phyloP scores from a whole-genome alignment of 176 grass and related monocot species.

The Hyparrhenia diplandra region DNA sequence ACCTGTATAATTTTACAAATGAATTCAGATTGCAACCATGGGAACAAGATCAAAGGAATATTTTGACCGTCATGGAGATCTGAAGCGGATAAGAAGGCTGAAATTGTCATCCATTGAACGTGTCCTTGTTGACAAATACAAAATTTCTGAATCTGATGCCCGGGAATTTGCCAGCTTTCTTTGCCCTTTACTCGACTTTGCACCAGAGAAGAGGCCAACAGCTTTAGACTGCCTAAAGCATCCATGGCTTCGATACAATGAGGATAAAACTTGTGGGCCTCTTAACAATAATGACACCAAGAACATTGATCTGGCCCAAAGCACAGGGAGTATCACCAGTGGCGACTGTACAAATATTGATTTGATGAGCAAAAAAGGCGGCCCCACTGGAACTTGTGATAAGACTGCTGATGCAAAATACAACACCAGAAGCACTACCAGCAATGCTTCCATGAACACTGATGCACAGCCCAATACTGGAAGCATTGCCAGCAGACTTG shows the following conservation, averaged over 20 bases:
- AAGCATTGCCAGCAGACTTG: constrained; percentile 16
- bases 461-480: constrained; percentile 6
- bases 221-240: constrained; percentile 70
- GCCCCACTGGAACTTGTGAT: constrained; percentile 14
- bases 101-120: constrained; percentile 70
- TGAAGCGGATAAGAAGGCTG: constrained; percentile 89
- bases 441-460: background rate
- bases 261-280: constrained; percentile 26
- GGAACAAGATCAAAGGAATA: constrained; percentile 86
- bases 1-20: constrained; percentile 22
- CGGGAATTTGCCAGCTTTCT: constrained; percentile 68
- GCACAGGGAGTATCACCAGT: constrained; percentile 9
- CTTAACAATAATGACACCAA: constrained; percentile 6
- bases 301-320: background rate
- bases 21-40: constrained; percentile 67
- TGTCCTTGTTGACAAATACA: constrained; percentile 76
- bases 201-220: constrained; percentile 75
- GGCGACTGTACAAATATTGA: constrained; percentile 31
- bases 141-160: constrained; percentile 58
- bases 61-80: constrained; percentile 91
- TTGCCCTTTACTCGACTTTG: constrained; percentile 74
- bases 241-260: constrained; percentile 65
- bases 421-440: constrained; percentile 5
- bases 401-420: constrained; percentile 26
- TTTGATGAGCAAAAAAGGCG: background rate